A percentile compares a stretch with the other conserved stretches of the same genome.
phyloP scores from a whole-genome alignment of 768 basidiomycete genomes.

The Hericium erinaceus region DNA sequence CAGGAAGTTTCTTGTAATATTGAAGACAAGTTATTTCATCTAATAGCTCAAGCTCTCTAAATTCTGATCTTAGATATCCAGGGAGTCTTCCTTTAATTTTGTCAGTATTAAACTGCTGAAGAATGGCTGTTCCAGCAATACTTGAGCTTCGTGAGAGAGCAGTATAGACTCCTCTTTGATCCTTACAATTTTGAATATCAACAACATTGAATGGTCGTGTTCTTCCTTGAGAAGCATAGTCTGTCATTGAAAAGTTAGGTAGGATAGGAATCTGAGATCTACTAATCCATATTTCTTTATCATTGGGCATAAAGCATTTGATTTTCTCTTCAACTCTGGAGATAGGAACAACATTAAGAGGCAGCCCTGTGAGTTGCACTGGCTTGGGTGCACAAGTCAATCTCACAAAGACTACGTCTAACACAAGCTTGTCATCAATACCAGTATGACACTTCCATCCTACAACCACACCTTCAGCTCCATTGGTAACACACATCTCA shows the following conservation, averaged over 20 bases:
- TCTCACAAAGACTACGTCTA: conserved; percentile 11
- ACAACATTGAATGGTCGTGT: conserved; percentile 12
- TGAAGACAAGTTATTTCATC: conserved; percentile 5
- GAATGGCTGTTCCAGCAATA: conserved; percentile 9
- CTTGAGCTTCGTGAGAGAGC: conserved; percentile 13
- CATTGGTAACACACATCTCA: conserved; percentile 18
- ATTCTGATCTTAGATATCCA: conserved; percentile 13
- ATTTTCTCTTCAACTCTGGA: neutral
- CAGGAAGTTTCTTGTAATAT: neutral
- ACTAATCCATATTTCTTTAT: neutral
- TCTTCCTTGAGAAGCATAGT: conserved; percentile 16
- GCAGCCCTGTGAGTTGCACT: conserved; percentile 9
- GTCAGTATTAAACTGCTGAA: conserved; percentile 6
- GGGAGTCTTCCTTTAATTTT: conserved; percentile 8
- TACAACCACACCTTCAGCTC: conserved; percentile 14
- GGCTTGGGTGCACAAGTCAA: conserved; percentile 3
- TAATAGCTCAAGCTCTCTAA: conserved; percentile 9
- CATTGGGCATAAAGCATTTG: conserved; percentile 5
- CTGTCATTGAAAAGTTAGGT: conserved; percentile 18
- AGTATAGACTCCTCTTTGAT: conserved; percentile 15
- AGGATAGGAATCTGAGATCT: conserved; percentile 12
- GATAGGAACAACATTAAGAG: conserved; percentile 15
- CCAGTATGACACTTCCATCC: conserved; percentile 4
- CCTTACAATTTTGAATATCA: conserved; percentile 7
- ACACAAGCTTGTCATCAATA: neutral